Conservation (phyloP, 306 rosid genomes). For the Fragaria vesca region DNA sequence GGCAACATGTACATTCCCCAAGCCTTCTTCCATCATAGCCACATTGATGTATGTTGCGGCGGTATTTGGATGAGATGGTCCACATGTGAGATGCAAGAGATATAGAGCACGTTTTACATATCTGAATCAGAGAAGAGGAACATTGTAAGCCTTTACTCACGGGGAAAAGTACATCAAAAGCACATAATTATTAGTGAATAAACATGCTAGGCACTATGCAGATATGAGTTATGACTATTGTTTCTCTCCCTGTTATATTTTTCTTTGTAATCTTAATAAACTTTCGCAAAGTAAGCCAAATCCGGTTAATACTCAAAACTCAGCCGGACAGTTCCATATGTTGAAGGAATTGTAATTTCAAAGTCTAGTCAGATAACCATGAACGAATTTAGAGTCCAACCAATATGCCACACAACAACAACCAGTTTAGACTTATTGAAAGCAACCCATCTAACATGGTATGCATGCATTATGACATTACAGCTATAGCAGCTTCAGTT, state of each 20-base stretch:
- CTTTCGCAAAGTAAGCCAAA: background rate
- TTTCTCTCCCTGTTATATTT: background rate
- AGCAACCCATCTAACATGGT: background rate
- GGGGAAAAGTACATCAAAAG: background rate
- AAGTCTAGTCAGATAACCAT: background rate
- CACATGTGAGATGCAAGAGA: slow-evolving; percentile 96
- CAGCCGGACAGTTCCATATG: background rate
- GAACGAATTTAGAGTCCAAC: background rate
- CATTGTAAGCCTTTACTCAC: slow-evolving; percentile 12
- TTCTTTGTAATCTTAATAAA: background rate
- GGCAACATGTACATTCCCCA: slow-evolving; percentile 95
- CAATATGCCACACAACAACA: background rate
- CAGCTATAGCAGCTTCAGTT: no score
- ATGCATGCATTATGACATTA: no score
- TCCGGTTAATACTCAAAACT: background rate
- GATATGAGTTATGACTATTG: background rate
- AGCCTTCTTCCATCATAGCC: slow-evolving; percentile 99
- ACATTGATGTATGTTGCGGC: slow-evolving; percentile 98
- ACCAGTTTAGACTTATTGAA: background rate
- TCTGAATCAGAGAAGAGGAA: slow-evolving; percentile 43
- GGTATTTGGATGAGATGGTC: slow-evolving; percentile 98
- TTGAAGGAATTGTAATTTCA: background rate
- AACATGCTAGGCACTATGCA: background rate
- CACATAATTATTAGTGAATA: background rate
- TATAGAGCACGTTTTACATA: slow-evolving; percentile 96